phyloP scores from a whole-genome alignment of 306 rosid species.

The Purshia tridentata region DNA sequence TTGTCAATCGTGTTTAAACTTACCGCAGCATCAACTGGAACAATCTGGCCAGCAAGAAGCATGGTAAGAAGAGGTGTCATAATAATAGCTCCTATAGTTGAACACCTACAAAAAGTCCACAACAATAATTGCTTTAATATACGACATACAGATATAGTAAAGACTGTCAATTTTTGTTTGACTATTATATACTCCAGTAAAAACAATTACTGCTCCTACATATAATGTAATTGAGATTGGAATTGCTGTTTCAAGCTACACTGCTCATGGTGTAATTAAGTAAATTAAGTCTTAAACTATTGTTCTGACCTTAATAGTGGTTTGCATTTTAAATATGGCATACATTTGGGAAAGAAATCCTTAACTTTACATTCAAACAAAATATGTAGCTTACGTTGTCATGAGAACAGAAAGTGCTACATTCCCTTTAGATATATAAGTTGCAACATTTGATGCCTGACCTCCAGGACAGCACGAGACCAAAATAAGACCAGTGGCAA shows the following conservation, averaged over 20 bases:
- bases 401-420: slow-evolving; percentile 93
- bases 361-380: too few species aligned
- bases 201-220: too few species aligned
- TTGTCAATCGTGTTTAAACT: slow-evolving; percentile 36
- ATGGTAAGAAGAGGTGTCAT: slow-evolving; percentile 95
- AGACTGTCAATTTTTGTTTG: background rate
- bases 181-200: background rate
- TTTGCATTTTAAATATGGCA: background rate
- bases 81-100: slow-evolving; percentile 83
- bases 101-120: slow-evolving; percentile 57
- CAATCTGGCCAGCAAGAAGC: slow-evolving; percentile 94
- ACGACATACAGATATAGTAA: slow-evolving; percentile 5
- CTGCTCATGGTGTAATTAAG: too few species aligned
- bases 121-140: slow-evolving; percentile 8
- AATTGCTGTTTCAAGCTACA: background rate
- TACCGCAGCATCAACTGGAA: slow-evolving; percentile 94
- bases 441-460: slow-evolving; percentile 97
- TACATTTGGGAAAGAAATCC: too few species aligned
- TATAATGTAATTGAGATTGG: background rate
- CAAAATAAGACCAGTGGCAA: slow-evolving; percentile 94
- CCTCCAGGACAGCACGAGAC: slow-evolving; percentile 99
- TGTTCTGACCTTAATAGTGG: too few species aligned
- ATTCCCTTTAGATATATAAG: slow-evolving; percentile 91
- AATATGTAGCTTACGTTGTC: slow-evolving; percentile 67
- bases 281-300: too few species aligned